These are phyloP conservation scores for Annulohypoxylon maeteangense DNA, from an alignment of 495 filamentous ascomycete species.

Conservation along the genomic window DNA sequence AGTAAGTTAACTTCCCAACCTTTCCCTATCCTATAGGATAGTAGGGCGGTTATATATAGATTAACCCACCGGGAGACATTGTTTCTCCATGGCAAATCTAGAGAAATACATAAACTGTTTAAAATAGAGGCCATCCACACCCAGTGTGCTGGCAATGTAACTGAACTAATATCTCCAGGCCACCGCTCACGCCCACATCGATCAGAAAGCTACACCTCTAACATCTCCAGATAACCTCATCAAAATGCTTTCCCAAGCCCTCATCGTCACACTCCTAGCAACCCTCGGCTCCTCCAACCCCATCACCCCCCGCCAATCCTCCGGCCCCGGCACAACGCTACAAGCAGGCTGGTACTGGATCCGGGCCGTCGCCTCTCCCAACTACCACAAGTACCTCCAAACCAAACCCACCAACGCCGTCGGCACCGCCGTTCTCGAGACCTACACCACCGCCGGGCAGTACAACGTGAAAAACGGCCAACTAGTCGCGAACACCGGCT, in stretches of 20 bases:
- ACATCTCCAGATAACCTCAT: neutral
- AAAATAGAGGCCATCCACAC: slow-evolving; percentile 24
- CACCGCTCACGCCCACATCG: neutral
- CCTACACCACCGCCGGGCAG: slow-evolving; percentile 67
- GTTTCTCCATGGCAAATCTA: neutral
- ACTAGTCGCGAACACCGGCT: slow-evolving; percentile 61
- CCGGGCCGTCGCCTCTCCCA: slow-evolving; percentile 66
- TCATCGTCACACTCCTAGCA: slow-evolving; percentile 12
- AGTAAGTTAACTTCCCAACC: neutral
- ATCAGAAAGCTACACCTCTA: neutral
- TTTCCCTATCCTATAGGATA: slow-evolving; percentile 17
- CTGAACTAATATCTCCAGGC: neutral
- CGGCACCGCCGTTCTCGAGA: slow-evolving; percentile 63
- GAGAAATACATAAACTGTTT: neutral
- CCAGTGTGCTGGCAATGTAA: slow-evolving; percentile 25
- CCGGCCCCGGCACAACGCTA: slow-evolving; percentile 51
- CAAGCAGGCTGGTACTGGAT: slow-evolving; percentile 68
- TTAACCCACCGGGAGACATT: slow-evolving; percentile 16
- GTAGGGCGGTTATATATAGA: slow-evolving; percentile 8
- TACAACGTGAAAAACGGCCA: slow-evolving; percentile 67
- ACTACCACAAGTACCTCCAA: slow-evolving; percentile 73
- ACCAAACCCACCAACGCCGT: slow-evolving; percentile 59
- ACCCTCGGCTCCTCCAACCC: slow-evolving; percentile 3
- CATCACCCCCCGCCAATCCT: slow-evolving; percentile 21
- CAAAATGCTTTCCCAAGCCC: slow-evolving; percentile 22